These are phyloP conservation scores for Dactylellina sp. DNA, from an alignment of 2,329 filamentous ascomycete genomes.

Conservation along the genomic window DNA sequence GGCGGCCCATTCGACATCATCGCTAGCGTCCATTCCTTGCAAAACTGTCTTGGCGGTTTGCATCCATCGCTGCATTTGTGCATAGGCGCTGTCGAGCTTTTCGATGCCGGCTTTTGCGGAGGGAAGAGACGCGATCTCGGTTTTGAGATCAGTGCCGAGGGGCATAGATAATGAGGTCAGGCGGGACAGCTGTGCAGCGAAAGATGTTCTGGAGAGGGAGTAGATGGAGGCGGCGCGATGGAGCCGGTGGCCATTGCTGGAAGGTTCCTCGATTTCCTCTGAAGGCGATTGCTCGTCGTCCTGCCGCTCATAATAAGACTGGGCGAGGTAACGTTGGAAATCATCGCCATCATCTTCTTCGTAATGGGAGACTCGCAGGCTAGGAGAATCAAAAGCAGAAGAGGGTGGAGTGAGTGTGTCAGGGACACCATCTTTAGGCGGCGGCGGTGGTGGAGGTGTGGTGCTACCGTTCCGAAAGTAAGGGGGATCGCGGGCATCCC, in stretches of 20 bases:
- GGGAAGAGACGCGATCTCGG: constrained; percentile 84
- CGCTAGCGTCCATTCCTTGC: constrained; percentile 87
- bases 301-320: constrained; percentile 42
- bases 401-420: constrained; percentile 52
- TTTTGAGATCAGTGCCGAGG: constrained; percentile 83
- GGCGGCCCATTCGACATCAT: constrained; percentile 97
- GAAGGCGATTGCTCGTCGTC: constrained; percentile 32
- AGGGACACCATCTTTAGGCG: constrained; percentile 39
- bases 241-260: constrained; percentile 31
- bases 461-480: constrained; percentile 28
- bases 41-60: constrained; percentile 90
- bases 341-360: constrained; percentile 48
- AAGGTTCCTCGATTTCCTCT: constrained; percentile 33
- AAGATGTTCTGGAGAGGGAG: constrained; percentile 89
- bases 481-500: constrained; percentile 22
- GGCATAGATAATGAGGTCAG: constrained; percentile 90
- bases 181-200: constrained; percentile 91
- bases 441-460: constrained; percentile 49
- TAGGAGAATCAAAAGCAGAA: constrained; percentile 42
- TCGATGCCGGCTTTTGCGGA: constrained; percentile 85
- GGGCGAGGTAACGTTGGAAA: constrained; percentile 53
- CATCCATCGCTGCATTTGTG: constrained; percentile 95
- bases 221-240: constrained; percentile 85
- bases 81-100: constrained; percentile 85
- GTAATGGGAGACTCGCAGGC: constrained; percentile 42